These are phyloP conservation scores for Wickerhamomyces sp. DNA, from an alignment of 1,139 yeast species.

Conservation along the genomic window DNA sequence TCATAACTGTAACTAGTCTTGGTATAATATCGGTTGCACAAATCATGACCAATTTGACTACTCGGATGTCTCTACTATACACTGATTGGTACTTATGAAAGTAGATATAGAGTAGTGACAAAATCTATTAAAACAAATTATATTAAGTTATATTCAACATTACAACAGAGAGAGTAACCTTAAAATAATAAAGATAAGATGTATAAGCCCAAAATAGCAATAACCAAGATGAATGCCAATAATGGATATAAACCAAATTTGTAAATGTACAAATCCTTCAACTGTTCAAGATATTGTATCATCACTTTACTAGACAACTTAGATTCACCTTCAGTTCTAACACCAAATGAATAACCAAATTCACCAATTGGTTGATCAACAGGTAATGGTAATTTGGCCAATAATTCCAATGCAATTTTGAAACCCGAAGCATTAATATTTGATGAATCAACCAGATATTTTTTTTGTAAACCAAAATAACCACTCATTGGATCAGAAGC, in stretches of 20 bases:
- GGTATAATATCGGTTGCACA: no score
- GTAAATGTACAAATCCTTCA: constrained; percentile 37
- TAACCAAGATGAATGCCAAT: constrained; percentile 24
- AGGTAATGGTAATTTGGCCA: constrained; percentile 39
- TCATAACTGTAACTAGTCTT: no score
- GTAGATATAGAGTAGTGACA: no score
- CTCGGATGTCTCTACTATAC: no score
- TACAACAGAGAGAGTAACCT: no score
- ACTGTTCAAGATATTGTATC: constrained; percentile 37
- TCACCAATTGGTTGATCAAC: constrained; percentile 33
- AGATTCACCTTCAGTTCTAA: constrained; percentile 44
- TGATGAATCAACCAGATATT: constrained; percentile 30
- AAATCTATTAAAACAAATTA: no score
- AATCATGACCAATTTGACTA: no score
- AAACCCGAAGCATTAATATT: constrained; percentile 39
- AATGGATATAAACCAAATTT: constrained; percentile 36
- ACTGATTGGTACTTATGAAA: no score
- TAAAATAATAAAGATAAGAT: constrained; percentile 23
- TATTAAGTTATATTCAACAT: neutral
- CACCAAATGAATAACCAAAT: constrained; percentile 44
- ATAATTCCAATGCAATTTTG: constrained; percentile 40
- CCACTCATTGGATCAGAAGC: constrained; percentile 47
- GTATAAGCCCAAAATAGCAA: constrained; percentile 26
- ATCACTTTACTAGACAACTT: constrained; percentile 41
- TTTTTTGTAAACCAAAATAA: constrained; percentile 40